Evolutionary conservation across 1,139 yeast genomes (phyloP), one percentile per base, ranked within the genome.

Genomic region (Pneumocystis jirovecii): DNA sequence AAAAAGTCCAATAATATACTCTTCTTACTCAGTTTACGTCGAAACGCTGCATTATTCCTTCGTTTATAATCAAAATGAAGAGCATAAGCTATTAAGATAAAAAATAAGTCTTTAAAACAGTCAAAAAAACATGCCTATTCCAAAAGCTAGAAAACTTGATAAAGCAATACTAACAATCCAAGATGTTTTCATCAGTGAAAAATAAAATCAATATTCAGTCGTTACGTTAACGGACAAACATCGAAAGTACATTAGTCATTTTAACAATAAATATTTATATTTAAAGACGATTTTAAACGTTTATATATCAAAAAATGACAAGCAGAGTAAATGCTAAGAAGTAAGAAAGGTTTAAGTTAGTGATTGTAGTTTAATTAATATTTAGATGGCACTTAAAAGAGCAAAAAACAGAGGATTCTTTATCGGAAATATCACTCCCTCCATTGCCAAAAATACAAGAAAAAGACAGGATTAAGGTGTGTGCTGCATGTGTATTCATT

Each of bases 51-150:
- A 66, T 87, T 84, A 76, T 81, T 81, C 80, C 97, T 88, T 78
- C 98, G 89, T 77, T 82, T 83, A 80, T 90, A 88, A 78, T 93
- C 98, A 73, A 93, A 93, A 79, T 89, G 93, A 62, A 84, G 79
- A 67, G 95, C 89, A 76, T 93, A 93, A 6, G 66, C 68, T 37
- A 61, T 21, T 90, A 91, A 85, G 79, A 67, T 78, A 70, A 31
- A 56, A 61, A 44, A 62, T 65, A 61, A 62, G 60, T 61, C 56
- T 64, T 62, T 15, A 40, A 39, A 17, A 12, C 44, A 62, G 3
- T 63, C 64, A 61, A 63, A 19, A 50, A 12, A 50, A 25, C 4
- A 50, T 25, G n/a, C 57, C 57, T 50, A 50, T 50, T 50, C 57
- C 57, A 50, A 50, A 50, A 7, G 57, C 57, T 4, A 50, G 7